phyloP scores from a whole-genome alignment of 352 stramenopile genomes.

The Globisporangium viniferum region DNA sequence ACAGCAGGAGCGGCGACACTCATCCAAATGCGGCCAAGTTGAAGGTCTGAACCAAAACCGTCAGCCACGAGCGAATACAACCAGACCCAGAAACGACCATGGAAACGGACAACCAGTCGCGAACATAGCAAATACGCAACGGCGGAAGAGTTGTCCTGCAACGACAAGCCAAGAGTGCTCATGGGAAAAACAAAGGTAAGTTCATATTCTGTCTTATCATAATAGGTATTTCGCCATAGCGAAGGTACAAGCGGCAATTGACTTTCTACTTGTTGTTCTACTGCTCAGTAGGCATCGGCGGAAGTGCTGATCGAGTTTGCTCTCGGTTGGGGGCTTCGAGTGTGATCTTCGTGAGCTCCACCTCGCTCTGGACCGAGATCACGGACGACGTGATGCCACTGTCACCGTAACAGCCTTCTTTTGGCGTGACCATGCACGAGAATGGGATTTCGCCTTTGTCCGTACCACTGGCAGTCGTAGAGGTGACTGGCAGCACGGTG shows the following conservation, averaged over 20 bases:
- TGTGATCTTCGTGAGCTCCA: slow-evolving; percentile 33
- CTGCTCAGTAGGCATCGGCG: neutral
- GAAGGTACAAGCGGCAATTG: neutral
- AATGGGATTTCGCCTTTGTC: slow-evolving; percentile 14
- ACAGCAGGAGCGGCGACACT: neutral
- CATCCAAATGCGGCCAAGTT: neutral
- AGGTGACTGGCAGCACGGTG: slow-evolving; percentile 7
- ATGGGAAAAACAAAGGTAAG: neutral
- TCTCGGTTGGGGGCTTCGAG: slow-evolving; percentile 22
- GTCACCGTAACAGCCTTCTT: neutral
- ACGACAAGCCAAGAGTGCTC: too few relatives aligned
- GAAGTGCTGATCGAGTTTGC: neutral
- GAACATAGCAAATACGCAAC: too few relatives aligned
- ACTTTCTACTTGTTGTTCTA: neutral
- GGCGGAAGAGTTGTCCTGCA: neutral
- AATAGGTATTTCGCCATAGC: neutral
- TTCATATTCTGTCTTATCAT: neutral
- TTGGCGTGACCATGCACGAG: slow-evolving; percentile 9
- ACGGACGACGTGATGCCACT: neutral
- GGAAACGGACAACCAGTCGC: neutral
- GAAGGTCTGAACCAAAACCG: neutral
- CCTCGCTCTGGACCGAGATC: slow-evolving; percentile 10
- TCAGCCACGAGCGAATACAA: neutral
- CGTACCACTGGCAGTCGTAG: neutral
- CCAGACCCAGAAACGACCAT: neutral